Percentiles rank a stretch among this genome's conserved stretches.
These are phyloP conservation scores for Ramaria sp. DNA, from an alignment of 768 basidiomycete genomes.

Conservation along the genomic window DNA sequence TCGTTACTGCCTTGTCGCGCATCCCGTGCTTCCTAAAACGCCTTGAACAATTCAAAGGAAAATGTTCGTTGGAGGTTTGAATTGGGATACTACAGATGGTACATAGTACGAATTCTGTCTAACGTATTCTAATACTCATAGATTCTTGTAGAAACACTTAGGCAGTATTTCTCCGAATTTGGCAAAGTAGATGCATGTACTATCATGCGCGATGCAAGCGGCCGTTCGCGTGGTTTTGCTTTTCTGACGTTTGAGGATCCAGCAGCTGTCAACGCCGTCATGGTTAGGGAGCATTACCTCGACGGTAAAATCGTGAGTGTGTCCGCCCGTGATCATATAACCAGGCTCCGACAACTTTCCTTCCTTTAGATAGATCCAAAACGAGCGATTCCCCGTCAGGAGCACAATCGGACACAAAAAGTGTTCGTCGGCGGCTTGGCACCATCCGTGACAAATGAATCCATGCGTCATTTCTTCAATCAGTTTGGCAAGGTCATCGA, in stretches of 20 bases:
- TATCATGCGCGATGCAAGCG: conserved; percentile 95
- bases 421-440: conserved; percentile 94
- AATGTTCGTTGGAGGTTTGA: conserved; percentile 99
- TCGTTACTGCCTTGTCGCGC: conserved; percentile 18
- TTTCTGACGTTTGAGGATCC: conserved; percentile 95
- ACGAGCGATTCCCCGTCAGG: conserved; percentile 92
- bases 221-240: conserved; percentile 93
- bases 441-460: conserved; percentile 85
- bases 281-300: conserved; percentile 89
- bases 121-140: conserved; percentile 19
- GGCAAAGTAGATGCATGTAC: conserved; percentile 96
- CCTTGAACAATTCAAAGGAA: conserved; percentile 53
- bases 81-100: conserved; percentile 99
- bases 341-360: background rate
- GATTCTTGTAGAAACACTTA: conserved; percentile 50
- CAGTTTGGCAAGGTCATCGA: conserved; percentile 95
- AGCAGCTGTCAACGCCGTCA: conserved; percentile 87
- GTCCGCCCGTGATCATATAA: background rate
- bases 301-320: conserved; percentile 92
- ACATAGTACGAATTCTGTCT: conserved; percentile 22
- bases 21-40: conserved; percentile 17
- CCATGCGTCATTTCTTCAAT: conserved; percentile 86
- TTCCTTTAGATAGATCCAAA: conserved; percentile 90
- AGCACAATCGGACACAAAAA: conserved; percentile 88
- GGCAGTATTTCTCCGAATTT: conserved; percentile 90